These are phyloP conservation scores for Biscogniauxia mediterranea DNA, from an alignment of 2,329 filamentous ascomycete species.

Conservation along the genomic window DNA sequence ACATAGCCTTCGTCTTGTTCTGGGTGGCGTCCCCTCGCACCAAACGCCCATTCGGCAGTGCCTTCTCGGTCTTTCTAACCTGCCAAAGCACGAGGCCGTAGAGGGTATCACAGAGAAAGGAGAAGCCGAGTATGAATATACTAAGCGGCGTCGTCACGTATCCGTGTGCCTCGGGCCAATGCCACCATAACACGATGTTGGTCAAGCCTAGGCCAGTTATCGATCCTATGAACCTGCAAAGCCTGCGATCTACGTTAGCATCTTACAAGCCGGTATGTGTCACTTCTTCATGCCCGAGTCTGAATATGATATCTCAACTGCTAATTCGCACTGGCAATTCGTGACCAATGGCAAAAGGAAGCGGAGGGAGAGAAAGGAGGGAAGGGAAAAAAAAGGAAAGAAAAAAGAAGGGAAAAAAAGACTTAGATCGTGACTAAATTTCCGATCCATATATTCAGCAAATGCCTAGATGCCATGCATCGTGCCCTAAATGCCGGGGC, in stretches of 20 bases:
- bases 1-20: neutral
- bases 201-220: slow-evolving; percentile 40
- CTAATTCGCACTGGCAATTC: too few species aligned
- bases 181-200: slow-evolving; percentile 45
- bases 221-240: slow-evolving; percentile 42
- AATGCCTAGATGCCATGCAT: too few species aligned
- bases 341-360: too few species aligned
- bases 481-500: too few species aligned
- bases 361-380: too few species aligned
- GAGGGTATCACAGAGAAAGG: slow-evolving; percentile 41
- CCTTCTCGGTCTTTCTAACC: slow-evolving; percentile 38
- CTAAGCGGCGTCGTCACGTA: slow-evolving; percentile 45
- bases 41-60: slow-evolving; percentile 38
- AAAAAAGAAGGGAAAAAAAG: too few species aligned
- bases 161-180: slow-evolving; percentile 50
- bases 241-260: slow-evolving; percentile 32
- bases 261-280: neutral
- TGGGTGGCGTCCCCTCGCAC: slow-evolving; percentile 12
- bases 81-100: slow-evolving; percentile 33
- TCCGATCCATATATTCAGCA: too few species aligned
- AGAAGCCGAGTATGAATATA: slow-evolving; percentile 41
- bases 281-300: too few species aligned
- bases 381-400: too few species aligned
- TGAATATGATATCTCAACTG: too few species aligned
- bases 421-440: too few species aligned